A percentile compares a stretch with the other conserved stretches of the same genome.
Conservation (phyloP, 768 basidiomycete species). For the Boletellus emodensis region DNA sequence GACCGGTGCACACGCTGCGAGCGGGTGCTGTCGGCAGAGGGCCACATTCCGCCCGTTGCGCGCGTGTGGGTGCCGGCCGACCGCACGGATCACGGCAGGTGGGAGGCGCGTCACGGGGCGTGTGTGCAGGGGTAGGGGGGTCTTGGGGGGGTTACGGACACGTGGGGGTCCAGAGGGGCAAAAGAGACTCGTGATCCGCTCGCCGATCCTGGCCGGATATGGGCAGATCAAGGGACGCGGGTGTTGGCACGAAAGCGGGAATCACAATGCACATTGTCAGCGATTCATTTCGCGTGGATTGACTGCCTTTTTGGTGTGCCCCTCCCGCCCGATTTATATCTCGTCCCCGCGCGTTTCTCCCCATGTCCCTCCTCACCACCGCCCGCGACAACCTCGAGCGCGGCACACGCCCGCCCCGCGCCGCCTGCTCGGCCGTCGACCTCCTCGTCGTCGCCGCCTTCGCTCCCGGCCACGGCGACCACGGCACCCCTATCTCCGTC, state of each 20-base stretch:
- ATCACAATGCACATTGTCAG: conserved; percentile 9
- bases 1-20: conserved; percentile 57
- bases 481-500: conserved; percentile 61
- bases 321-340: conserved; percentile 23
- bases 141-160: background rate
- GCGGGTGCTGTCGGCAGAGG: conserved; percentile 65
- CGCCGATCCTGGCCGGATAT: conserved; percentile 12
- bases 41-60: conserved; percentile 69
- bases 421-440: conserved; percentile 45
- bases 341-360: background rate
- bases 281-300: too few relatives aligned
- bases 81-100: conserved; percentile 14
- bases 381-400: conserved; percentile 10
- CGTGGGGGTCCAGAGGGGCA: conserved; percentile 4
- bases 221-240: conserved; percentile 12
- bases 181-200: background rate
- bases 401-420: conserved; percentile 14
- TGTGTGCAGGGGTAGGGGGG: background rate
- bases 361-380: conserved; percentile 12
- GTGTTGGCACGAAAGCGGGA: conserved; percentile 23
- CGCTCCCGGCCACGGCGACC: conserved; percentile 59
- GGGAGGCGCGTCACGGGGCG: conserved; percentile 51
- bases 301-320: conserved; percentile 15
- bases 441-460: conserved; percentile 65
- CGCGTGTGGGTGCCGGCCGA: conserved; percentile 43